phyloP scores from a whole-genome alignment of 305 asterid species.

The Solanum chacoense region DNA sequence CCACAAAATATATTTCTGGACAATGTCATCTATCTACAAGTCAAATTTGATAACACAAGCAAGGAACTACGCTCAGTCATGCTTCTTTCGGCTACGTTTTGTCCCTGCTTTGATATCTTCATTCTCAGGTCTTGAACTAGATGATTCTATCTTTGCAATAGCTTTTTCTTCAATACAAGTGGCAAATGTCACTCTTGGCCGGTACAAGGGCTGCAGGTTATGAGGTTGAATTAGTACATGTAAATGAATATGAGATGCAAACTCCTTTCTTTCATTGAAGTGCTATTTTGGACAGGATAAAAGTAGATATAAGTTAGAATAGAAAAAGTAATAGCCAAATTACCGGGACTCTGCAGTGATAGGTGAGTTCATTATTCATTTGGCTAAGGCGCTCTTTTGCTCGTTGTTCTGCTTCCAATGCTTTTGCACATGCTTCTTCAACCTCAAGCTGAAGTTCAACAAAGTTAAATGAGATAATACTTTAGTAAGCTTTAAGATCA shows the following conservation, averaged over 20 bases:
- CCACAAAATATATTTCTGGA: background rate
- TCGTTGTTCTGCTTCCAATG: slow-evolving; percentile 37
- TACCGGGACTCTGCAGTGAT: slow-evolving; percentile 61
- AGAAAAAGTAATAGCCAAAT: slow-evolving; percentile 9
- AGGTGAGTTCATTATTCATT: slow-evolving; percentile 44
- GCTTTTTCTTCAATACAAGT: slow-evolving; percentile 11
- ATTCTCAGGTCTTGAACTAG: background rate
- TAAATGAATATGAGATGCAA: background rate
- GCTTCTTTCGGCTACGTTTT: background rate
- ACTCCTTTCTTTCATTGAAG: background rate
- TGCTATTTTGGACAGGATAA: background rate
- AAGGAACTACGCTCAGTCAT: background rate
- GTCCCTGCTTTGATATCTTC: background rate
- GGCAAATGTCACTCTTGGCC: slow-evolving; percentile 54
- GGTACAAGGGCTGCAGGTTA: slow-evolving; percentile 35
- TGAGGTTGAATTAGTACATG: background rate
- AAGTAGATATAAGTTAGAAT: background rate
- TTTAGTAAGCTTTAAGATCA: background rate
- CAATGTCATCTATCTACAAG: background rate
- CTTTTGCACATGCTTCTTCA: slow-evolving; percentile 39
- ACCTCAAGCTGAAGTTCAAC: slow-evolving; percentile 23
- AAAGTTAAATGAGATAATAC: background rate
- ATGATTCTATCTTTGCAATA: slow-evolving; percentile 4
- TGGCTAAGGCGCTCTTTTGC: slow-evolving; percentile 51
- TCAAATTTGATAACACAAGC: background rate